Evolutionary conservation across 225 moss, liverwort and hornwort genomes (phyloP).

Genomic region (Sphagnum tenellum): DNA sequence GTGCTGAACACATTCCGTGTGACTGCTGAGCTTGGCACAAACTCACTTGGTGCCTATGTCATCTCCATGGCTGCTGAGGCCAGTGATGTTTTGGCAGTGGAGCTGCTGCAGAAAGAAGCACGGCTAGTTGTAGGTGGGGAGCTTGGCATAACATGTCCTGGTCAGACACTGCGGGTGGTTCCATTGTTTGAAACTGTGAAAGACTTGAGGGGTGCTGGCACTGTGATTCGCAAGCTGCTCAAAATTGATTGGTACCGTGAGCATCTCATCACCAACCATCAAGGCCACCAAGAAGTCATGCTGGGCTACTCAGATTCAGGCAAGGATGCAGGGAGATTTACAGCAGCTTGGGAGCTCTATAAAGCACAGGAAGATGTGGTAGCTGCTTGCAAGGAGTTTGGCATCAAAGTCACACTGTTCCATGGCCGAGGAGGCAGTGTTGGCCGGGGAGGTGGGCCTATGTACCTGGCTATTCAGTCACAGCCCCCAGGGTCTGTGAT

Average conservation of each 20-base stretch:
- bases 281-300: slow-evolving; percentile 83
- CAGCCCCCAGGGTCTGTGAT: slow-evolving; percentile 88
- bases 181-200: slow-evolving; percentile 88
- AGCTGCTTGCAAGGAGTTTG: slow-evolving; percentile 70
- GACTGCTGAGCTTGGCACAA: slow-evolving; percentile 68
- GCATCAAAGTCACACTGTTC: slow-evolving; percentile 74
- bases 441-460: slow-evolving; percentile 81
- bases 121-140: slow-evolving; percentile 73
- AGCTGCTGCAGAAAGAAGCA: slow-evolving; percentile 76
- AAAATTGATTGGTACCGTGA: slow-evolving; percentile 75
- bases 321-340: slow-evolving; percentile 83
- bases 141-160: slow-evolving; percentile 50
- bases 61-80: slow-evolving; percentile 92
- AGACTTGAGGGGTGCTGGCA: slow-evolving; percentile 68
- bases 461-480: slow-evolving; percentile 82
- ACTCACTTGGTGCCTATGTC: slow-evolving; percentile 74
- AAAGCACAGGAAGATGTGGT: slow-evolving; percentile 92
- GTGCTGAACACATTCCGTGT: slow-evolving; percentile 74
- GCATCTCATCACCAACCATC: slow-evolving; percentile 63
- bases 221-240: slow-evolving; percentile 62
- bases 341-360: slow-evolving; percentile 79
- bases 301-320: slow-evolving; percentile 94
- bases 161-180: slow-evolving; percentile 60
- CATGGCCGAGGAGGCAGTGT: slow-evolving; percentile 81
- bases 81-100: slow-evolving; percentile 75